phyloP scores from a whole-genome alignment of 805 yeast genomes.

The Starmerella stellata region DNA sequence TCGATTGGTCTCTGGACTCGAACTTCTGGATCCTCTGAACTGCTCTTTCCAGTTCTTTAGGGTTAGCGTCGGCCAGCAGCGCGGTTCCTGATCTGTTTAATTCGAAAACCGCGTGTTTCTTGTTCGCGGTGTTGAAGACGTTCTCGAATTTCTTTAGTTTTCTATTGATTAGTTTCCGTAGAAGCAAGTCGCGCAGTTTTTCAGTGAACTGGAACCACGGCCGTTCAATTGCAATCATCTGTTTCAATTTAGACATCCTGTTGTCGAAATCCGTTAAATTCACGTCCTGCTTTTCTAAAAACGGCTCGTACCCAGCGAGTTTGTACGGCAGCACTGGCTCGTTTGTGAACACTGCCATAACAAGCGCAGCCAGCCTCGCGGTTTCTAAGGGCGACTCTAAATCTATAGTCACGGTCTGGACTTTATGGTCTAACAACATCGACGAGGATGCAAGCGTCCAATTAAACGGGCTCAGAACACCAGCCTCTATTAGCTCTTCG shows the following conservation, averaged over 20 bases:
- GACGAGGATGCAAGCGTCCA: neutral
- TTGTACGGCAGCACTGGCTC: constrained; percentile 8
- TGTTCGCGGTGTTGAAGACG: neutral
- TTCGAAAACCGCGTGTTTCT: neutral
- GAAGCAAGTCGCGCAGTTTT: constrained; percentile 5
- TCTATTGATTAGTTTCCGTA: constrained; percentile 7
- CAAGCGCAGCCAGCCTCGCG: constrained; percentile 5
- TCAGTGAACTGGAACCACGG: constrained; percentile 12
- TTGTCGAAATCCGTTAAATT: constrained; percentile 5
- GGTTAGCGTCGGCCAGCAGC: neutral
- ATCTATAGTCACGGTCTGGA: neutral
- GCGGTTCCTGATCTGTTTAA: neutral
- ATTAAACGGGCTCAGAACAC: neutral
- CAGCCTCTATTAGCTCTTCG: constrained; percentile 5
- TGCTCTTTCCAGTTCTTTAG: neutral
- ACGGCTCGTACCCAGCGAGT: neutral
- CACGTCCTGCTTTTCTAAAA: neutral
- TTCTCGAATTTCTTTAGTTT: constrained; percentile 6
- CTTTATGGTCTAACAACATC: neutral
- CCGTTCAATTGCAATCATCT: constrained; percentile 8
- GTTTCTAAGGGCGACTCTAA: neutral
- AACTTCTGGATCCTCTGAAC: neutral
- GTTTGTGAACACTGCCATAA: constrained; percentile 4
- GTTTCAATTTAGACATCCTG: neutral
- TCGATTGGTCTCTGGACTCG: too few species aligned